These are phyloP conservation scores for Lactifluus volemus DNA, from an alignment of 768 basidiomycete species.

Conservation along the genomic window DNA sequence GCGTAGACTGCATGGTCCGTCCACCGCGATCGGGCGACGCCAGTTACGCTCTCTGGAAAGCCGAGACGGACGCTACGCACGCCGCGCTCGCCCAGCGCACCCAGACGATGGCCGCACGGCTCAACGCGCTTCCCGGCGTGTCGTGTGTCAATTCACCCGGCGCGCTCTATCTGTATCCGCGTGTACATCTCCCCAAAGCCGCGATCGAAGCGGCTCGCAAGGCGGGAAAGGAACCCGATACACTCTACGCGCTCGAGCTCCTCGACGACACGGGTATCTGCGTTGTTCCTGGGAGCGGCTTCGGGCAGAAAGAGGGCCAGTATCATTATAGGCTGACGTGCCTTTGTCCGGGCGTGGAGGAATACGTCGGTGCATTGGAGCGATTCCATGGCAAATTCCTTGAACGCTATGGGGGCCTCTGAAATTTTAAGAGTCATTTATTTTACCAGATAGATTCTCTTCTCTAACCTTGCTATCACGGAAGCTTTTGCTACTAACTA, in stretches of 20 bases:
- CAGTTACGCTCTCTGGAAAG: constrained; percentile 71
- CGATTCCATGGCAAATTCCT: constrained; percentile 58
- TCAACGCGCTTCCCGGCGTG: constrained; percentile 80
- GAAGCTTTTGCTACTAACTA: no score
- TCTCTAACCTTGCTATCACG: no score
- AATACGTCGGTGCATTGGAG: constrained; percentile 82
- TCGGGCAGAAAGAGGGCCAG: constrained; percentile 87
- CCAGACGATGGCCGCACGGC: constrained; percentile 61
- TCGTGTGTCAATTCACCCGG: constrained; percentile 86
- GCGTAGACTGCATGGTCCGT: constrained; percentile 89
- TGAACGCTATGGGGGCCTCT: constrained; percentile 34
- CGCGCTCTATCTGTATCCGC: constrained; percentile 90
- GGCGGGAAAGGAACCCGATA: constrained; percentile 76
- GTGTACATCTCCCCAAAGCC: constrained; percentile 60
- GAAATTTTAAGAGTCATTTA: neutral
- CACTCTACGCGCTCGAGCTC: constrained; percentile 76
- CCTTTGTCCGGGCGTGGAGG: constrained; percentile 88
- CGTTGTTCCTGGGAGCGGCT: constrained; percentile 88
- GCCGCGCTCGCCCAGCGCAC: constrained; percentile 63
- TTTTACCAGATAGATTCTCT: neutral
- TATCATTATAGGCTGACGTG: constrained; percentile 92
- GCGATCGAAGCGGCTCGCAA: constrained; percentile 66
- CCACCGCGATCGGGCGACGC: constrained; percentile 72
- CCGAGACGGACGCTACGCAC: constrained; percentile 79
- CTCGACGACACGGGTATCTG: constrained; percentile 90